A percentile compares a stretch with the other conserved stretches of the same genome.
These are phyloP conservation scores for Papiliotrema fonsecae DNA, from an alignment of 1,284 basidiomycete species.

Conservation along the genomic window DNA sequence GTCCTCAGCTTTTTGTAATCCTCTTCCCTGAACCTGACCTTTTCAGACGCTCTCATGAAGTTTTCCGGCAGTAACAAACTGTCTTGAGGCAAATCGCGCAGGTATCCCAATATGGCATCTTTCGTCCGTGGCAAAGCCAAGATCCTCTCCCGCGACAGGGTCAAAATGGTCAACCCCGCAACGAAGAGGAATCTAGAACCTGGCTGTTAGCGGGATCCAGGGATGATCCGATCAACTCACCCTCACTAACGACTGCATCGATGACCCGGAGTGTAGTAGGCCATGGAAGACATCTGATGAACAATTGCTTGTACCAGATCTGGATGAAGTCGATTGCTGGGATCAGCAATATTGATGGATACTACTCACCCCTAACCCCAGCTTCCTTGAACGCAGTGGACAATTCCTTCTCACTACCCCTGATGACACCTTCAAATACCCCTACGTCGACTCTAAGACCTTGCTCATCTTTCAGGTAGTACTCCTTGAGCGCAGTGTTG, in stretches of 20 bases:
- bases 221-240: constrained; percentile 48
- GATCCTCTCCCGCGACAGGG: constrained; percentile 36
- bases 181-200: constrained; percentile 77
- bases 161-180: constrained; percentile 67
- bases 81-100: constrained; percentile 40
- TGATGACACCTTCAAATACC: constrained; percentile 69
- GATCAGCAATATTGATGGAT: background rate
- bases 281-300: constrained; percentile 69
- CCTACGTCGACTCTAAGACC: constrained; percentile 76
- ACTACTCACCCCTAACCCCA: constrained; percentile 50
- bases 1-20: constrained; percentile 36
- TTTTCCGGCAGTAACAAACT: constrained; percentile 39
- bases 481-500: constrained; percentile 63
- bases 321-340: constrained; percentile 36
- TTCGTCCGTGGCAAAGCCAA: constrained; percentile 22
- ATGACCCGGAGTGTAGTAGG: constrained; percentile 73
- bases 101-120: constrained; percentile 30
- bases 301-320: constrained; percentile 52
- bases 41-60: constrained; percentile 41
- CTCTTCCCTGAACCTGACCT: constrained; percentile 40
- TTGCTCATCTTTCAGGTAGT: constrained; percentile 65
- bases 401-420: constrained; percentile 60
- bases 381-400: constrained; percentile 56
- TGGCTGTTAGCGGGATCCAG: constrained; percentile 35
- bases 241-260: constrained; percentile 84